A percentile compares a stretch with the other conserved stretches of the same genome.
These are phyloP conservation scores for Amanita exitialis DNA, from an alignment of 768 basidiomycete genomes.

Conservation along the genomic window DNA sequence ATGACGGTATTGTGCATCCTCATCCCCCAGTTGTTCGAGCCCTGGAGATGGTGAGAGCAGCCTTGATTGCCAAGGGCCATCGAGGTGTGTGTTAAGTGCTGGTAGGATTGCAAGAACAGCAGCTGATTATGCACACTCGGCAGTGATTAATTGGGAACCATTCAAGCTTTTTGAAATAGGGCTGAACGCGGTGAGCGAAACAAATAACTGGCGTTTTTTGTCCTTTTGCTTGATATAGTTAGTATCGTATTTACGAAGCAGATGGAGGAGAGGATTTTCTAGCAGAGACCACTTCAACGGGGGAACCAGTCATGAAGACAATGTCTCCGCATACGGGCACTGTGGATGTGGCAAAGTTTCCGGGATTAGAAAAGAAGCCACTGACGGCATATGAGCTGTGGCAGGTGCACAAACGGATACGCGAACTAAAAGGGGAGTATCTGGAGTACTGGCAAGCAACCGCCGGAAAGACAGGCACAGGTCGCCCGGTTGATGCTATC, in stretches of 20 bases:
- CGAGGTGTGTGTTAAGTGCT: conserved; percentile 34
- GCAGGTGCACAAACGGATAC: conserved; percentile 49
- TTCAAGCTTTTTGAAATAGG: conserved; percentile 39
- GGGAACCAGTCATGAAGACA: conserved; percentile 45
- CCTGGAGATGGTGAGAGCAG: conserved; percentile 42
- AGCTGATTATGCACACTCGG: not conserved
- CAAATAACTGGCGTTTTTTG: not conserved
- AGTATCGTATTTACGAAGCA: conserved; percentile 34
- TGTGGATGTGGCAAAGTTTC: conserved; percentile 11
- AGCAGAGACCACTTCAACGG: conserved; percentile 23
- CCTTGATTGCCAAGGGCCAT: conserved; percentile 54
- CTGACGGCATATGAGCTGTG: conserved; percentile 51
- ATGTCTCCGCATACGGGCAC: conserved; percentile 26
- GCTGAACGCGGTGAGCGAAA: conserved; percentile 26
- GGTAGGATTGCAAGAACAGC: not conserved
- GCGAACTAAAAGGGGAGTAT: conserved; percentile 42
- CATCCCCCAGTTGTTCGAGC: conserved; percentile 53
- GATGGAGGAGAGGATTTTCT: conserved; percentile 39
- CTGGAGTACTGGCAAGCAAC: conserved; percentile 56
- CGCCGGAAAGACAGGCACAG: conserved; percentile 42
- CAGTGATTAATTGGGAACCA: conserved; percentile 66
- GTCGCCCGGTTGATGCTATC: conserved; percentile 68
- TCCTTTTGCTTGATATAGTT: not conserved
- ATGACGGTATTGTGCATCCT: conserved; percentile 2
- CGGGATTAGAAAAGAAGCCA: conserved; percentile 12